Percentiles rank a stretch among this genome's conserved stretches.
phyloP scores from a whole-genome alignment of 768 basidiomycete genomes.

The Rhizopogon vesiculosus region DNA sequence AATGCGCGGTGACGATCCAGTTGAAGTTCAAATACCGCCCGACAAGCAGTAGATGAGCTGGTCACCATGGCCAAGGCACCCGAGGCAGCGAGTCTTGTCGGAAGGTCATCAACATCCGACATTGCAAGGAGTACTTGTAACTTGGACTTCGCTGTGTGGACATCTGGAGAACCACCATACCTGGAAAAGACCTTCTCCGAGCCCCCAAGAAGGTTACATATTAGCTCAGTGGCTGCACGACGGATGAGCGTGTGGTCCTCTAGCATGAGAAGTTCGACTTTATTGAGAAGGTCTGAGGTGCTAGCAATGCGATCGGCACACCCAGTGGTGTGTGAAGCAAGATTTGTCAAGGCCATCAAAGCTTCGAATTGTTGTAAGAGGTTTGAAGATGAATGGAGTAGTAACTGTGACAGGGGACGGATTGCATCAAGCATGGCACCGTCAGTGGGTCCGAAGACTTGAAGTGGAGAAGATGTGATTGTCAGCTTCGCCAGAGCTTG shows the following conservation, averaged over 20 bases:
- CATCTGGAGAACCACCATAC: constrained; percentile 49
- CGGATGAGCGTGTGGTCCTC: constrained; percentile 82
- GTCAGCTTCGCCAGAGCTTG: constrained; percentile 92
- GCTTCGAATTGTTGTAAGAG: constrained; percentile 88
- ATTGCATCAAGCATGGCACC: constrained; percentile 79
- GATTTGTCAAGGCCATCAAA: constrained; percentile 94
- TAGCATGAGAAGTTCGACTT: constrained; percentile 67
- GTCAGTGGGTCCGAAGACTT: constrained; percentile 85
- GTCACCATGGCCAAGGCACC: constrained; percentile 86
- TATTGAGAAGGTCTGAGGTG: constrained; percentile 54
- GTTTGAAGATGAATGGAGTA: constrained; percentile 63
- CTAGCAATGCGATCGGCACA: constrained; percentile 64
- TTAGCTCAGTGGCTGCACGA: constrained; percentile 83
- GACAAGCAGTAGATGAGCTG: constrained; percentile 54
- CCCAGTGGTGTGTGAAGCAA: constrained; percentile 72
- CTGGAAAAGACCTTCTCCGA: constrained; percentile 72
- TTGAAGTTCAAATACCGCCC: constrained; percentile 58
- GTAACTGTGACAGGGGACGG: constrained; percentile 68
- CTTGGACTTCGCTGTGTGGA: constrained; percentile 44
- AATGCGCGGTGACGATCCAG: constrained; percentile 59
- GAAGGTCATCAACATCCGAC: constrained; percentile 79
- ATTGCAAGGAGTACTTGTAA: constrained; percentile 82
- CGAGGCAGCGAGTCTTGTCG: constrained; percentile 84
- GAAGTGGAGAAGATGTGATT: constrained; percentile 86
- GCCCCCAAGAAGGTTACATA: constrained; percentile 86